Base-by-base conservation (phyloP, 2,329 filamentous ascomycete genomes). In the Colletotrichum phormii region DNA sequence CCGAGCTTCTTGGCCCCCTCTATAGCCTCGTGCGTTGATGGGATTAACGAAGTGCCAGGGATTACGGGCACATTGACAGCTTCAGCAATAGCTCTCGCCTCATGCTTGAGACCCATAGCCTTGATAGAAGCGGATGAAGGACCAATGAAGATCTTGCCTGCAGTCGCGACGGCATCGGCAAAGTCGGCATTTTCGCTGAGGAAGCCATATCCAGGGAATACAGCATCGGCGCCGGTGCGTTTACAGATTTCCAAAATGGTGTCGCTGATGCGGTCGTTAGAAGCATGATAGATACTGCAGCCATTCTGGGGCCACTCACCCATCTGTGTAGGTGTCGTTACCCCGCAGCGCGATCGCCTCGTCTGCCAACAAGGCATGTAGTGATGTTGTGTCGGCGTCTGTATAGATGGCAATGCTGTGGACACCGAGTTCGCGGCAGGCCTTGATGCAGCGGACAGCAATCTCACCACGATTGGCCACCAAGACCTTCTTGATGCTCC, bases 131-230 rank as follows among this genome's bases (percentile, higher is more conserved):
- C 81, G 0, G 88, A 83, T 3, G 84, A 84, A 0, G 91, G 91
- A 0, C 91, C 91, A 2, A 89, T 86, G 77, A 90, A 92, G 0
- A 81, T 81, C 66, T 92, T 82, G 0, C 89, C 90, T 1, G 88
- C 88, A 18, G 85, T 81, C 6, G 82, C 77, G 5, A 89, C 87
- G 26, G 84, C 79, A 59, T 83, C 79, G 1, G 90, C 89, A 76
- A 93, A 93, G 12, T 88, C 85, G 7, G 87, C 85, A 76, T 91
- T 91, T 67, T 92, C 90, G 6, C 86, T 89, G 3, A 92, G 79
- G 74, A 92, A 92, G 1, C 91, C 91, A 81, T 92, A 92, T 3
- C 91, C 90, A 0, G 90, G 90, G 60, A 92, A 89, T 18, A 93
- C 86, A 4, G 88, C 89, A 74, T 92, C 83, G 9, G 81, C 86